Base-by-base conservation (phyloP, 352 stramenopile genomes). In the Phytophthora tentaculata region DNA sequence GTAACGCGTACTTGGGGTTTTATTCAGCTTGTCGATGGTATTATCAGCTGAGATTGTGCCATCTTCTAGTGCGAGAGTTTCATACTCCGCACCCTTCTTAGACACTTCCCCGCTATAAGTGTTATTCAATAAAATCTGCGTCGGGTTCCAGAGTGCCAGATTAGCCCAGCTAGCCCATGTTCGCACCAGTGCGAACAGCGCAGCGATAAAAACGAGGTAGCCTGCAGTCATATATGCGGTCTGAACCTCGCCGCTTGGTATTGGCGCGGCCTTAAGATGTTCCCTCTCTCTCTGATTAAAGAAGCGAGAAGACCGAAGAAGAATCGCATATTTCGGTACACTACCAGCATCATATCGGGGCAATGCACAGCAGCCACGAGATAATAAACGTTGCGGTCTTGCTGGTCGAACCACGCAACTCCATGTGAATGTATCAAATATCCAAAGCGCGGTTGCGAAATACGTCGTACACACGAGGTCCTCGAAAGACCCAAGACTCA, bases 381-480 rank as follows among this genome's bases (percentile, higher is more conserved):
- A 49, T 8, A 14, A 32, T 3, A 37, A 59, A 59, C 3, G 52
- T 59, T 37, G 52, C 52, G 14, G 49, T 32, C 7, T 29, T 45
- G 10, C 23, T n/a, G 3, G 13, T 39, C 10, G 24, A 8, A 1
- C 28, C 32, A 14, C 51, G 44, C n/a, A 22, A 29, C 4, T 63
- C 61, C 12, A 23, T 26, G 61, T 58, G 3, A 24, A 41, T 3
- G 47, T 57, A n/a, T 78, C 71, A 20, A 64, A 51, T 2, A 72
- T 19, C 71, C 66, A 78, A 12, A 78, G 45, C 3, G 51, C 20
- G 5, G 35, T 51, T 1, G 57, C 57, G 41, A 78, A 68, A 23
- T 76, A 78, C n/a, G 58, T 69, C 9, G 64, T 53, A 47, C 71
- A 78, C 20, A 75, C 58, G 9, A 72, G 65, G 49, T 78, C 71